A percentile compares a stretch with the other conserved stretches of the same genome.
Evolutionary conservation across 345 rosid species (phyloP).

Genomic region (Populus deltoides): DNA sequence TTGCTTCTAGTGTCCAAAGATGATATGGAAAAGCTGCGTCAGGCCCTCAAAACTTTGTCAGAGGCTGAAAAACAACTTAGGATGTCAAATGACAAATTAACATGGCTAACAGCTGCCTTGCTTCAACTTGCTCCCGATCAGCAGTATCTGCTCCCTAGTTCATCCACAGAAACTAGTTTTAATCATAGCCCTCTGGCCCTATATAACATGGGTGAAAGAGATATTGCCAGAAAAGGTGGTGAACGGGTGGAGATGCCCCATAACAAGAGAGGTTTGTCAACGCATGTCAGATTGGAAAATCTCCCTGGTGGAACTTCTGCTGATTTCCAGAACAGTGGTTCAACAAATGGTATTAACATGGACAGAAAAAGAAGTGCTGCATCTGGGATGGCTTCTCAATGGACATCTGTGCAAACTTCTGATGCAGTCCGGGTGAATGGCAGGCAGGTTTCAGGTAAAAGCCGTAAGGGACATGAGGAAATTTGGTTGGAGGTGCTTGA

Average conservation of each 20-base stretch:
- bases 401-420: slow-evolving; percentile 24
- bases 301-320: slow-evolving; percentile 31
- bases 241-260: slow-evolving; percentile 31
- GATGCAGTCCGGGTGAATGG: slow-evolving; percentile 18
- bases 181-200: slow-evolving; percentile 46
- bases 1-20: slow-evolving; percentile 70
- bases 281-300: slow-evolving; percentile 37
- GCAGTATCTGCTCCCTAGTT: slow-evolving; percentile 61
- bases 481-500: slow-evolving; percentile 83
- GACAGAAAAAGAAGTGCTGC: slow-evolving; percentile 43
- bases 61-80: slow-evolving; percentile 97
- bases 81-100: slow-evolving; percentile 81
- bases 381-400: slow-evolving; percentile 36
- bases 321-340: slow-evolving; percentile 19
- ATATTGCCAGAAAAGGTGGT: slow-evolving; percentile 32
- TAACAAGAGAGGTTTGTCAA: slow-evolving; percentile 34
- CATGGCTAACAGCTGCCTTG: slow-evolving; percentile 96
- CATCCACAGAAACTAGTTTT: slow-evolving; percentile 64
- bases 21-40: slow-evolving; percentile 93
- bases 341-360: slow-evolving; percentile 21
- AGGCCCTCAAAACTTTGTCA: slow-evolving; percentile 84
- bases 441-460: slow-evolving; percentile 37
- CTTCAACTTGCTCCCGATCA: slow-evolving; percentile 99
- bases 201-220: slow-evolving; percentile 38
- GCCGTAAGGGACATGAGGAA: slow-evolving; percentile 54